These are phyloP conservation scores for Umbelopsis isabellina DNA, from an alignment of 192 early-diverging fungal species.

Conservation along the genomic window DNA sequence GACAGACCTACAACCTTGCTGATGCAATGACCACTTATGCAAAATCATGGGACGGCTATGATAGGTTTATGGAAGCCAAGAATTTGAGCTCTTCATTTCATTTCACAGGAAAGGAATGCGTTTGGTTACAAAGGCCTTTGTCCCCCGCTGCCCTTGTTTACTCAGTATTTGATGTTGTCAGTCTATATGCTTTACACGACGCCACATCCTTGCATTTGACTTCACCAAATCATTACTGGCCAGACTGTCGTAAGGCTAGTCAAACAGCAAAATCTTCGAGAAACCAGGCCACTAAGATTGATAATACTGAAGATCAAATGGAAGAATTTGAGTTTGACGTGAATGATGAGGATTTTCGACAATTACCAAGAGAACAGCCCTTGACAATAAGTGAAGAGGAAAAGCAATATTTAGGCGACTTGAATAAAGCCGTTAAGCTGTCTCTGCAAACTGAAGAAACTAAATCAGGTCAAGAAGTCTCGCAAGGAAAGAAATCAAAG, in stretches of 20 bases:
- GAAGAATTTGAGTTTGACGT: background rate
- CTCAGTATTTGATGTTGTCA: conserved; percentile 39
- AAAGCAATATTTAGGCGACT: background rate
- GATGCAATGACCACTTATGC: conserved; percentile 30
- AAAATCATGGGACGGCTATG: conserved; percentile 27
- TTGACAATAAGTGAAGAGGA: background rate
- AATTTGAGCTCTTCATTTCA: background rate
- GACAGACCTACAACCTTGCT: conserved; percentile 22
- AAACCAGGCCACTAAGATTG: background rate
- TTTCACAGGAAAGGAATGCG: conserved; percentile 20
- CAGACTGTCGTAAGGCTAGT: background rate
- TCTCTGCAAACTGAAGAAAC: background rate
- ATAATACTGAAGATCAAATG: background rate
- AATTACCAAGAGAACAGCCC: background rate
- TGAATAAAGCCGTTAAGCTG: background rate
- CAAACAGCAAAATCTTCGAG: background rate
- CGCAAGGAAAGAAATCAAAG: background rate
- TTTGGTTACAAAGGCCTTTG: conserved; percentile 34
- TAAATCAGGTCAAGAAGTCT: background rate
- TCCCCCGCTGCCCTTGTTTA: conserved; percentile 33
- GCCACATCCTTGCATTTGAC: conserved; percentile 26
- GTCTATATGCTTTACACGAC: conserved; percentile 30
- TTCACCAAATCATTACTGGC: background rate
- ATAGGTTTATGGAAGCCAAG: conserved; percentile 35
- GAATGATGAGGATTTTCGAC: background rate